Base-by-base conservation (phyloP, 2,329 filamentous ascomycete species). In the Sclerotinia trifoliorum region DNA sequence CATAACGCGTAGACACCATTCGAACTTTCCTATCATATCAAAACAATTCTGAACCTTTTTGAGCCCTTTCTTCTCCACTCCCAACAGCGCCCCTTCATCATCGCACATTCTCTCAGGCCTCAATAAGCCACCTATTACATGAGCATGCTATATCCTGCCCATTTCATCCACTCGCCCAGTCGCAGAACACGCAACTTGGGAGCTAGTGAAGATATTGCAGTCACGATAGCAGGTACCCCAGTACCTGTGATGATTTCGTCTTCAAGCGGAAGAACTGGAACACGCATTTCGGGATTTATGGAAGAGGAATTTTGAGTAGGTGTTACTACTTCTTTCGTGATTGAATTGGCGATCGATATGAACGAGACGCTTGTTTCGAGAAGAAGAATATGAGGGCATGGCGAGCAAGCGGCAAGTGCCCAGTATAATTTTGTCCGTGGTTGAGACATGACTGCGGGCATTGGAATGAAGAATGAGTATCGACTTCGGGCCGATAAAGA, bases 111-210 rank as follows among this genome's bases (percentile, higher is more conserved):
- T 71, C 2, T 71, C 62, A 4, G 75, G 73, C 46, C 77, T 62
- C 46, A 76, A 72, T 2, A 77, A 44, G 11, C 69, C 71, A 1
- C 74, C 75, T 65, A 75, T 79, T 1, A 60, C 76, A 11, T 71
- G 70, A 0, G 71, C 74, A 68, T 80, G 78, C 8, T 80, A 26
- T 0, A 74, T 76, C 0, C 77, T 77, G 4, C 77, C 70, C 74
- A 80, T 60, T 74, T 76, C 58, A 79, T 58, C 79, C 79, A 80
- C 67, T 80, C 79, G 39, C 5, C 29, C 29, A 29, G 70, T 13
- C 78, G 78, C 32, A 79, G 54, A 26, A 80, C 66, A 8, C 76
- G 68, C 10, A 68, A 68, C 2, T 76, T 71, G 1, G 77, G 76
- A 3, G 60, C 73, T 2, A 80, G 72, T 76, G 10, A 71, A 72